phyloP scores from a whole-genome alignment of 164 flowering plant species.

The Sedum album region DNA sequence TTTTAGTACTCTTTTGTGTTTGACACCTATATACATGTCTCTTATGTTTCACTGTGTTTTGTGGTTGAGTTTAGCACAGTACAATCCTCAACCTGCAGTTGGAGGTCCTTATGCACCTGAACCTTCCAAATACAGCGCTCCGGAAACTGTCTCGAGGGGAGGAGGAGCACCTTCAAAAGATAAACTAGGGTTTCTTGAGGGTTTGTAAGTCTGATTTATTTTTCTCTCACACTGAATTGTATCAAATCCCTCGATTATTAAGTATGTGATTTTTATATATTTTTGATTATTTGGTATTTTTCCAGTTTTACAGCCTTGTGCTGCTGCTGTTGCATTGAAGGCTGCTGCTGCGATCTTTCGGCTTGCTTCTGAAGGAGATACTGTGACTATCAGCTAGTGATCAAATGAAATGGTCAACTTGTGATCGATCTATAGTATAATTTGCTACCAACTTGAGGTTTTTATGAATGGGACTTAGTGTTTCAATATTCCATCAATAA shows the following conservation, averaged over 20 bases:
- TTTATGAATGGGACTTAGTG: too few species aligned
- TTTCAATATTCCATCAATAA: too few species aligned
- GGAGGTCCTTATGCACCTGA: background rate
- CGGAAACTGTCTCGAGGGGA: background rate
- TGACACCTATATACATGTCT: background rate
- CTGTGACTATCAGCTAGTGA: too few species aligned
- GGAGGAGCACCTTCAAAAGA: background rate
- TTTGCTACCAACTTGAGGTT: too few species aligned
- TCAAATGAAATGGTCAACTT: too few species aligned
- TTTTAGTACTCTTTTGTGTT: background rate
- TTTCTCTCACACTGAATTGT: background rate
- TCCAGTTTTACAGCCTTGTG: background rate
- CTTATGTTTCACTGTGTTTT: background rate
- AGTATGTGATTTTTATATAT: background rate
- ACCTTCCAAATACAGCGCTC: background rate
- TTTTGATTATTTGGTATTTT: background rate
- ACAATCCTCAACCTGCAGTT: conserved; percentile 4
- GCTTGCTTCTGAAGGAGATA: background rate
- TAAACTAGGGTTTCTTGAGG: conserved; percentile 1
- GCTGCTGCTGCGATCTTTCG: conserved; percentile 1
- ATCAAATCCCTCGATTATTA: background rate
- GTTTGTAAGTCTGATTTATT: background rate
- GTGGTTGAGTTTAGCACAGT: background rate
- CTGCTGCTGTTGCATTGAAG: conserved; percentile 5
- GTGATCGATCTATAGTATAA: too few species aligned